Conservation (phyloP, 2,329 filamentous ascomycete genomes). For the Colletotrichum sp. region DNA sequence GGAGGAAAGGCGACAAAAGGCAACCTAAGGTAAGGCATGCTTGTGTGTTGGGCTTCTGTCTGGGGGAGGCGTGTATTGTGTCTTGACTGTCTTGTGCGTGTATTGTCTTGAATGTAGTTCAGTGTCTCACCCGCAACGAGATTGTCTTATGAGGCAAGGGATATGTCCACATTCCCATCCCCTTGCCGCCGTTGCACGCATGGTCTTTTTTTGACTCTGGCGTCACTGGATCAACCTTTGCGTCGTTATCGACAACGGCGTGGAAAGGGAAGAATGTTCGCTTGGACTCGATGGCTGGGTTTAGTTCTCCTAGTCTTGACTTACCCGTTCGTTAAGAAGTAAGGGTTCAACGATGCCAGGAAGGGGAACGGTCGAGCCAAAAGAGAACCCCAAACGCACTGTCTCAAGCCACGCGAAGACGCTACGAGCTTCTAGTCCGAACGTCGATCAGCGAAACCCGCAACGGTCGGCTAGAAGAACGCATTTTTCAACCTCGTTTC, state of each 20-base stretch:
- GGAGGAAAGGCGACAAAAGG: neutral
- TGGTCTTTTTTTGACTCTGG: neutral
- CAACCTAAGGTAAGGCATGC: neutral
- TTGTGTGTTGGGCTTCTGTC: neutral
- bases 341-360: neutral
- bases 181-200: neutral
- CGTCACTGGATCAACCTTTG: neutral
- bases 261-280: neutral
- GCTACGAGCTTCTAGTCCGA: constrained; percentile 7
- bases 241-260: neutral
- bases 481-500: neutral
- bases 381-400: neutral
- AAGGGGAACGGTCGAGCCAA: neutral
- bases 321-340: neutral
- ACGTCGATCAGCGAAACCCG: neutral
- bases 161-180: neutral
- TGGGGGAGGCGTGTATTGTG: neutral
- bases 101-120: neutral
- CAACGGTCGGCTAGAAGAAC: constrained; percentile 14
- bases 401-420: constrained; percentile 17
- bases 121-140: neutral
- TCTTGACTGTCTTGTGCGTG: neutral
- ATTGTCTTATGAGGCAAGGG: neutral
- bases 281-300: neutral
- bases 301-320: neutral